These are phyloP conservation scores for Blechomonas ayalai DNA, from an alignment of 208 protist genomes.

Conservation along the genomic window DNA sequence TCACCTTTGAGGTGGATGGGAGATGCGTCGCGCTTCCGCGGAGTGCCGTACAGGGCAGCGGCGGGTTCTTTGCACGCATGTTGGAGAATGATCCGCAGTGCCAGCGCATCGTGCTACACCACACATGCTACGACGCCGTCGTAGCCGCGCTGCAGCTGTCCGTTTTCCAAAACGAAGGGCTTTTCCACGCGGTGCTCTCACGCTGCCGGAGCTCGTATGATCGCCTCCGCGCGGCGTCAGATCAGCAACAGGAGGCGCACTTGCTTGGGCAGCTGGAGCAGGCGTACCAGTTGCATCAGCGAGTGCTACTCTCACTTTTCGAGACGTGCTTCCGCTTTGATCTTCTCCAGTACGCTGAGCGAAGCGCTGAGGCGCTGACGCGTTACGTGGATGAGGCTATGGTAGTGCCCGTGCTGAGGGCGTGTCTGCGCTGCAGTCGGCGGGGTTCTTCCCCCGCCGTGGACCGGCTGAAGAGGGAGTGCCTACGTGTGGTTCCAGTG, in stretches of 20 bases:
- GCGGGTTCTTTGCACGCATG: background rate
- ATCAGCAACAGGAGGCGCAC: background rate
- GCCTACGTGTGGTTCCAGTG: too few relatives aligned
- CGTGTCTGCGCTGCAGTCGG: conserved; percentile 14
- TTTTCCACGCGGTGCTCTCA: too few relatives aligned
- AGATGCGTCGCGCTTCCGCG: background rate
- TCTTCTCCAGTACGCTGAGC: conserved; percentile 14
- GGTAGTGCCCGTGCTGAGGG: conserved; percentile 6
- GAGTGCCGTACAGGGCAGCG: background rate
- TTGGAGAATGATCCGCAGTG: background rate
- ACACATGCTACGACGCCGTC: background rate
- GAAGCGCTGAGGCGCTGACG: background rate
- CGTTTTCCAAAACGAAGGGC: background rate
- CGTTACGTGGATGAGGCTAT: background rate
- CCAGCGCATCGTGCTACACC: background rate
- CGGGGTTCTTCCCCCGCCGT: too few relatives aligned
- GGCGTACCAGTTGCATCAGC: too few relatives aligned
- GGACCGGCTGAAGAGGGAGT: too few relatives aligned
- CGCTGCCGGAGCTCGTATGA: too few relatives aligned
- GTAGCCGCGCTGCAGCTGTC: background rate
- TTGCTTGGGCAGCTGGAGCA: too few relatives aligned
- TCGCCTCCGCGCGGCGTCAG: too few relatives aligned
- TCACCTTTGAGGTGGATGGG: conserved; percentile 1
- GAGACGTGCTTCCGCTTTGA: conserved; percentile 21
- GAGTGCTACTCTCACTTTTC: conserved; percentile 18